These are phyloP conservation scores for Corymbia citriodora DNA, from an alignment of 441 rosid species.

Conservation along the genomic window DNA sequence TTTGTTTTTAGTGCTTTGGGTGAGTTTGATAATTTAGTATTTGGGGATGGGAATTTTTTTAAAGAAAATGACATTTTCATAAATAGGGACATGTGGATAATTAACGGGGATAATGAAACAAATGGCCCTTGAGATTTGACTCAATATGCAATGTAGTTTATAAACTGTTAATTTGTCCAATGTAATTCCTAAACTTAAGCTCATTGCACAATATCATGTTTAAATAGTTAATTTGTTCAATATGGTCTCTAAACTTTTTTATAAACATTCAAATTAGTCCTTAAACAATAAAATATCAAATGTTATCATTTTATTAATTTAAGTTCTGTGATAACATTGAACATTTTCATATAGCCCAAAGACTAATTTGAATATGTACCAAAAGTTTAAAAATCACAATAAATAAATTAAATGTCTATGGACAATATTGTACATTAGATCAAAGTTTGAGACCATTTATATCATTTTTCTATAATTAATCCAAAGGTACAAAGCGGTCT, in stretches of 20 bases:
- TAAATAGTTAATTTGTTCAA: accelerated
- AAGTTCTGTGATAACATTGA: too few species aligned
- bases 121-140: too few species aligned
- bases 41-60: too few species aligned
- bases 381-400: accelerated
- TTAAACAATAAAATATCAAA: accelerated
- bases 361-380: too few species aligned
- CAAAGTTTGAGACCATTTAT: too few species aligned
- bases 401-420: too few species aligned
- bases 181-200: accelerated
- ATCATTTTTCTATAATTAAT: not conserved
- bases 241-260: accelerated
- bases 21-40: not conserved
- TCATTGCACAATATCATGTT: accelerated
- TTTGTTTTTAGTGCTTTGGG: not conserved
- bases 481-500: not conserved
- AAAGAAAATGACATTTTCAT: not conserved
- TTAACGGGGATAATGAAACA: not conserved
- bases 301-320: too few species aligned
- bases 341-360: too few species aligned
- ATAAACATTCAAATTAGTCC: accelerated
- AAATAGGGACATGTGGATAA: too few species aligned
- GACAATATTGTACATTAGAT: too few species aligned
- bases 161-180: too few species aligned
- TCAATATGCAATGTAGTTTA: too few species aligned